phyloP scores from a whole-genome alignment of 164 flowering plant species.

The Buxus sempervirens region DNA sequence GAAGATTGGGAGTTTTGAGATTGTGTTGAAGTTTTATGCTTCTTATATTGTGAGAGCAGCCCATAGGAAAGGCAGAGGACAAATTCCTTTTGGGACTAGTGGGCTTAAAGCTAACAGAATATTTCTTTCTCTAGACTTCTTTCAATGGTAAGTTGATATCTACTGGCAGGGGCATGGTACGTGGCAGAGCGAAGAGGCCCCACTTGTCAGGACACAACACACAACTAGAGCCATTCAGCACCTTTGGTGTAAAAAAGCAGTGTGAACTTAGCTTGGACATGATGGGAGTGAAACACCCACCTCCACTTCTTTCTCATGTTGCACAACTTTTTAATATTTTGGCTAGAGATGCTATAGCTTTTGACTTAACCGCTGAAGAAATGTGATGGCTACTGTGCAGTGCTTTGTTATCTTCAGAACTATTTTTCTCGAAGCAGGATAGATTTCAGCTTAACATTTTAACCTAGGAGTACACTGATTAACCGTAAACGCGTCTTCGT shows the following conservation, averaged over 20 bases:
- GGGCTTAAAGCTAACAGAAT: constrained; percentile 38
- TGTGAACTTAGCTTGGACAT: too few relatives aligned
- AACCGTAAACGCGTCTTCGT: too few relatives aligned
- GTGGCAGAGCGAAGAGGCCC: neutral
- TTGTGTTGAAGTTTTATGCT: constrained; percentile 9
- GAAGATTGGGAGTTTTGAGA: neutral
- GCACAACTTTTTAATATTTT: neutral
- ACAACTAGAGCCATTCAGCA: too few relatives aligned
- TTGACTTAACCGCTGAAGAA: too few relatives aligned
- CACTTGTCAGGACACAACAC: too few relatives aligned
- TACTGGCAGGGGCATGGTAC: neutral
- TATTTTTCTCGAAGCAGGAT: too few relatives aligned
- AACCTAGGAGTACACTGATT: too few relatives aligned
- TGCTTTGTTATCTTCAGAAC: too few relatives aligned
- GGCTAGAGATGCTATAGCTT: constrained; percentile 2
- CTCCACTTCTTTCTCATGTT: neutral
- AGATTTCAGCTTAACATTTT: too few relatives aligned
- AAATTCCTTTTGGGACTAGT: constrained; percentile 46
- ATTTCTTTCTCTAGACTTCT: constrained; percentile 27
- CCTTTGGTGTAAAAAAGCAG: too few relatives aligned
- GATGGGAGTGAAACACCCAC: too few relatives aligned
- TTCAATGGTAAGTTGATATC: constrained; percentile 10
- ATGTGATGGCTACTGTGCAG: too few relatives aligned
- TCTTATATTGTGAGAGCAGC: constrained; percentile 21
- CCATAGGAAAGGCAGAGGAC: constrained; percentile 27